These are phyloP conservation scores for Phytophthora nicotianae DNA, from an alignment of 352 stramenopile species.

Conservation along the genomic window DNA sequence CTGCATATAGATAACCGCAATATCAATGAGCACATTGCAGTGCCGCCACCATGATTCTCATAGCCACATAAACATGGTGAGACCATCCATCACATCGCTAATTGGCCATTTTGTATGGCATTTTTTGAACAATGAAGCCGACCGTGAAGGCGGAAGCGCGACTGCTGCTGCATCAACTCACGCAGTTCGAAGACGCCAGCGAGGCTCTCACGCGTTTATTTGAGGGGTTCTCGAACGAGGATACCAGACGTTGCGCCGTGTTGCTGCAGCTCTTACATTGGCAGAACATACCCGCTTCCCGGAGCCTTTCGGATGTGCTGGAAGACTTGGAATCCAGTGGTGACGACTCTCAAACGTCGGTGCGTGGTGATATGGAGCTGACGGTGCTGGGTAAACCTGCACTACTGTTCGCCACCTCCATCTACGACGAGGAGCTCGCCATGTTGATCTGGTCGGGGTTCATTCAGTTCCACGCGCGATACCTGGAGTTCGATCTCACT, in stretches of 20 bases:
- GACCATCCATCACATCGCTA: conserved; percentile 1
- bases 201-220: conserved; percentile 61
- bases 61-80: conserved; percentile 25
- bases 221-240: conserved; percentile 22
- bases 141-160: conserved; percentile 40
- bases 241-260: conserved; percentile 29
- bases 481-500: conserved; percentile 49
- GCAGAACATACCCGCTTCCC: conserved; percentile 39
- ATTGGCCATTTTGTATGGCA: conserved; percentile 21
- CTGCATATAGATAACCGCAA: conserved; percentile 31
- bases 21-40: conserved; percentile 2
- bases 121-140: conserved; percentile 17
- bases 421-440: conserved; percentile 86
- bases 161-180: conserved; percentile 58
- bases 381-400: conserved; percentile 79
- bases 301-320: conserved; percentile 40
- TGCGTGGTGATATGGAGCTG: conserved; percentile 45
- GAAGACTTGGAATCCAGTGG: conserved; percentile 30
- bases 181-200: conserved; percentile 57
- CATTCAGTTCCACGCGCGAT: conserved; percentile 44
- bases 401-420: conserved; percentile 79
- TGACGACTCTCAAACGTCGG: conserved; percentile 10
- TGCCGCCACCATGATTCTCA: not conserved
- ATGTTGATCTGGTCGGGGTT: conserved; percentile 66
- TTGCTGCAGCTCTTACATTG: conserved; percentile 55